Conservation (phyloP, 257 asterid species). For the Solanum raphanifolium region DNA sequence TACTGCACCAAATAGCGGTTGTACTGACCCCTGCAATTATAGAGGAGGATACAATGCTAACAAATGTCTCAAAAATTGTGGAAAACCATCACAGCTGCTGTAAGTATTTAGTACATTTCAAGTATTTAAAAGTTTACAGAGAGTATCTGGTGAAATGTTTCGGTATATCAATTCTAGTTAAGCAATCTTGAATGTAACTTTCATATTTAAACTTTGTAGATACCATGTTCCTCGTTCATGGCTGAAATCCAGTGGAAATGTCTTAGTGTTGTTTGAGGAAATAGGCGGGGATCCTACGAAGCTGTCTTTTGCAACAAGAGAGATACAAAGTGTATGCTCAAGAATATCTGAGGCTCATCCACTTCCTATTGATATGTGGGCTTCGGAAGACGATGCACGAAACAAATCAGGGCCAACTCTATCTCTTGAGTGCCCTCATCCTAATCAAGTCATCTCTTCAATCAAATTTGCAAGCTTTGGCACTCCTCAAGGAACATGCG, state of each 20-base stretch:
- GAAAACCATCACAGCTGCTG: conserved; percentile 78
- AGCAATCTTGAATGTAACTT: neutral
- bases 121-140: neutral
- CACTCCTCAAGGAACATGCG: conserved; percentile 75
- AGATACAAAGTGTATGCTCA: conserved; percentile 49
- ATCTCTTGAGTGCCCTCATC: conserved; percentile 48
- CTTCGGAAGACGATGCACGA: conserved; percentile 27
- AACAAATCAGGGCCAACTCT: conserved; percentile 32
- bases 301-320: conserved; percentile 59
- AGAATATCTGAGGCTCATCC: conserved; percentile 65
- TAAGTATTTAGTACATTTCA: conserved; percentile 19
- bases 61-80: conserved; percentile 71
- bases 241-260: conserved; percentile 56
- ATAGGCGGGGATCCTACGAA: conserved; percentile 75
- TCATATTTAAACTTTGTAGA: conserved; percentile 24
- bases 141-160: neutral
- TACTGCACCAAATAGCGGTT: conserved; percentile 38
- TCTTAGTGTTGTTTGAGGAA: conserved; percentile 74
- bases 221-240: conserved; percentile 91
- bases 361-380: conserved; percentile 67
- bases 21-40: conserved; percentile 55
- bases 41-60: conserved; percentile 44
- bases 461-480: conserved; percentile 84
- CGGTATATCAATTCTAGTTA: neutral
- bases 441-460: conserved; percentile 56